Percentiles rank a stretch among this genome's conserved stretches.
Conservation (phyloP, 257 asterid species). For the Solanum appendiculatum region DNA sequence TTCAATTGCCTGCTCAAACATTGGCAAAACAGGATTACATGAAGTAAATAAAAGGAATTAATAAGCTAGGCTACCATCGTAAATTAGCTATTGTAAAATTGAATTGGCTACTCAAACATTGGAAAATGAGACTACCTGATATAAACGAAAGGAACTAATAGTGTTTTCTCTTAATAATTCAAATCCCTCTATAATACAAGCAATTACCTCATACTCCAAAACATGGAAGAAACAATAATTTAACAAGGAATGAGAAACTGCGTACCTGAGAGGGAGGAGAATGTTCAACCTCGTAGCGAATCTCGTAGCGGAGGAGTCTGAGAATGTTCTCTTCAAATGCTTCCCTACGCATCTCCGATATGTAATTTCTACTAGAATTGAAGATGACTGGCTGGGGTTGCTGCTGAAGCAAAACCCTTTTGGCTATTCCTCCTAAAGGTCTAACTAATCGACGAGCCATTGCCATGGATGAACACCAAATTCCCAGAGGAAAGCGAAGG, state of each 20-base stretch:
- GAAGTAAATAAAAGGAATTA: background rate
- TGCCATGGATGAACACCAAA: background rate
- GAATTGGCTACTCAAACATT: background rate
- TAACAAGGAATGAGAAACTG: background rate
- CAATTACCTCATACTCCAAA: background rate
- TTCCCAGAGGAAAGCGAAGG: background rate
- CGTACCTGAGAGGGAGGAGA: conserved; percentile 54
- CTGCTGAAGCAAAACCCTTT: conserved; percentile 7
- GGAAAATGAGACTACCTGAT: background rate
- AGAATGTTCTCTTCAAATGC: conserved; percentile 72
- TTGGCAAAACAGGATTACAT: background rate
- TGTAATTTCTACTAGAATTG: conserved; percentile 30
- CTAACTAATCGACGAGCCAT: conserved; percentile 18
- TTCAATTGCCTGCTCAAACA: background rate
- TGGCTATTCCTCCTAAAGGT: conserved; percentile 2
- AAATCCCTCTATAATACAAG: background rate
- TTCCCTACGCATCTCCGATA: conserved; percentile 59
- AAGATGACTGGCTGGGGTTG: background rate
- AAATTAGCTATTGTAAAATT: background rate
- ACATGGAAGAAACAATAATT: background rate
- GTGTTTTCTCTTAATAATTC: background rate
- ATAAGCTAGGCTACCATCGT: background rate
- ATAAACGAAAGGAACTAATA: background rate
- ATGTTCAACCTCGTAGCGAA: conserved; percentile 59
- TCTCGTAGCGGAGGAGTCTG: conserved; percentile 68